Evolutionary conservation across 768 basidiomycete genomes (phyloP).

Genomic region (Leccinum truebloodii): DNA sequence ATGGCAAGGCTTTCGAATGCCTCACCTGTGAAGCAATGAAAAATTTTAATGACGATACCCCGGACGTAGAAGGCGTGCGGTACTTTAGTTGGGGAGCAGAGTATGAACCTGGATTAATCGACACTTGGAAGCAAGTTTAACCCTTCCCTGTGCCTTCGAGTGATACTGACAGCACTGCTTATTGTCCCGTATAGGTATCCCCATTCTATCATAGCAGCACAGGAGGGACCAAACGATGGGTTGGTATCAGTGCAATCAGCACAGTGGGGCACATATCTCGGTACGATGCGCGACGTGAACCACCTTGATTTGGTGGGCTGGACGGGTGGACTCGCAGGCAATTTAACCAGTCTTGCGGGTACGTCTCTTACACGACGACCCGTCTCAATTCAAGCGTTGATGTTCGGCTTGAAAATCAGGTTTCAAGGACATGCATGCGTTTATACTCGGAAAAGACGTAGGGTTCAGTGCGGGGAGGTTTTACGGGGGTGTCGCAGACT

Average conservation of each 20-base stretch:
- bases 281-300: slow-evolving; percentile 88
- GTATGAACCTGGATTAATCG: slow-evolving; percentile 86
- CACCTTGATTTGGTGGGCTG: slow-evolving; percentile 94
- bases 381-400: not conserved
- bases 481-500: slow-evolving; percentile 80
- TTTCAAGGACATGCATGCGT: slow-evolving; percentile 84
- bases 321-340: slow-evolving; percentile 48
- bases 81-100: slow-evolving; percentile 97
- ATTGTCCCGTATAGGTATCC: slow-evolving; percentile 46
- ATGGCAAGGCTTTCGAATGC: slow-evolving; percentile 90
- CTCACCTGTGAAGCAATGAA: slow-evolving; percentile 86
- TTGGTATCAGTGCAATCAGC: slow-evolving; percentile 87
- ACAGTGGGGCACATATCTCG: slow-evolving; percentile 94
- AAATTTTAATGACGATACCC: slow-evolving; percentile 83
- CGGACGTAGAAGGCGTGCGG: slow-evolving; percentile 72
- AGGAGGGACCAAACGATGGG: slow-evolving; percentile 94
- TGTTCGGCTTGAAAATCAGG: slow-evolving; percentile 9
- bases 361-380: not conserved
- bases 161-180: not conserved
- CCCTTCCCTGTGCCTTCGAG: not conserved
- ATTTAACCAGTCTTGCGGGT: slow-evolving; percentile 27
- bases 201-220: slow-evolving; percentile 77
- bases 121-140: slow-evolving; percentile 70
- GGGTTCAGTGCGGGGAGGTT: slow-evolving; percentile 91
- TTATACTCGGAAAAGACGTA: slow-evolving; percentile 86